A percentile compares a stretch with the other conserved stretches of the same genome.
These are phyloP conservation scores for Heliamphora pulchella DNA, from an alignment of 179 eudicot species.

Conservation along the genomic window DNA sequence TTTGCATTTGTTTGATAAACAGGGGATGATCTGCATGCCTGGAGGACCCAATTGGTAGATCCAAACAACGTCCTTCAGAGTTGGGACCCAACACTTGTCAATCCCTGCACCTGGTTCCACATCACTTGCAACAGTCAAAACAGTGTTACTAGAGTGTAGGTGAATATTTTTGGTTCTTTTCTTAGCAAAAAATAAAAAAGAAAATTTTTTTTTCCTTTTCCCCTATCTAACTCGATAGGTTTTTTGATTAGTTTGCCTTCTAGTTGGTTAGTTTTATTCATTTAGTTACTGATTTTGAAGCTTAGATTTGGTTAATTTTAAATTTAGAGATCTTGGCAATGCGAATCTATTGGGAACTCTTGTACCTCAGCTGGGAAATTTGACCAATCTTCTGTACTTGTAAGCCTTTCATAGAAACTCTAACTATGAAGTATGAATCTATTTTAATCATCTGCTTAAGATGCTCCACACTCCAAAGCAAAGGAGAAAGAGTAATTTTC, in stretches of 20 bases:
- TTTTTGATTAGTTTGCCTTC: too few species aligned
- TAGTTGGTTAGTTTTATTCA: neutral
- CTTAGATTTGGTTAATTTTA: neutral
- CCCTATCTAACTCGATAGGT: too few species aligned
- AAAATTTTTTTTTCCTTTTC: too few species aligned
- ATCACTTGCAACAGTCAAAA: conserved; percentile 28
- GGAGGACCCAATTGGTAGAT: conserved; percentile 25
- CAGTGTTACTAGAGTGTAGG: conserved; percentile 28
- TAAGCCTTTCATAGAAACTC: conserved; percentile 11
- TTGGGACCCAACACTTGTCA: conserved; percentile 34
- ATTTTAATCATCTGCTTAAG: neutral
- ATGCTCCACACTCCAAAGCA: too few species aligned
- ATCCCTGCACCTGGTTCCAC: conserved; percentile 47
- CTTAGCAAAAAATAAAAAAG: too few species aligned
- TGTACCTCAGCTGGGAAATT: conserved; percentile 25
- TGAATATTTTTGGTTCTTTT: neutral
- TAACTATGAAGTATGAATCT: neutral
- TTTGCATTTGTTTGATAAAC: neutral
- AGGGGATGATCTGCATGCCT: conserved; percentile 25
- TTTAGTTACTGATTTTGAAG: neutral
- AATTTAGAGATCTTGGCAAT: conserved; percentile 33
- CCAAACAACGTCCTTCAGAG: conserved; percentile 41
- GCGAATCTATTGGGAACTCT: conserved; percentile 35
- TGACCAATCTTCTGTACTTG: conserved; percentile 31
- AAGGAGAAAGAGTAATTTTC: too few species aligned